Base-by-base conservation (phyloP, 306 rosid genomes). In the Dicorynia guianensis region DNA sequence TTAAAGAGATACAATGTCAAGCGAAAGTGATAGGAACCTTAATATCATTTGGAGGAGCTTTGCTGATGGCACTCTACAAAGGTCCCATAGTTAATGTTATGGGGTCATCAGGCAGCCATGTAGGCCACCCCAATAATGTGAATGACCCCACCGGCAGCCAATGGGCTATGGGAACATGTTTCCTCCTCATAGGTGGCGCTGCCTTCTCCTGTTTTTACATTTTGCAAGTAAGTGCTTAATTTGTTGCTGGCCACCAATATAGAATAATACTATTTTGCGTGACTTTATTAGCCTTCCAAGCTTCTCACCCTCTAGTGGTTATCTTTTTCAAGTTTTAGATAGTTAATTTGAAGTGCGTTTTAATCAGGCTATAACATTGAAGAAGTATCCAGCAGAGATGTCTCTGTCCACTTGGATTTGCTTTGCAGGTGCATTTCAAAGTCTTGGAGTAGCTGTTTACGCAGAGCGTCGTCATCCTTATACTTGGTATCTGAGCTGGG, bases 21-120 rank as follows among this genome's bases (percentile, higher is more conserved):
- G 96, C 93, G 0, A 94, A 94, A 79, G 80, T 94, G 75, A 36
- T 86, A 1, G 98, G 98, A 5, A 94, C 98, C 0, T 65, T 55
- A 57, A 74, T 89, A 67, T 90, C 97, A 0, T 87, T 94, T 3
- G 81, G 85, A 7, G 98, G 97, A 71, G 94, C 97, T 4, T 87
- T 94, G 82, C 8, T 91, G 1, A 88, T 93, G 97, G 90, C 96
- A 33, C 33, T 91, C 1, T 91, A 88, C 85, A 93, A 89, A 80
- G 97, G 98, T 19, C 93, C 97, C 0, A 76, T 76, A 0, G 52
- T 93, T 33, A 71, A 75, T 44, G 15, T 77, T 36, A 44, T 55
- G 20, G 10, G 49, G 11, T 69, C 87, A 72, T 55, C 77, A 6
- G 8, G 53, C 1, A 17, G 11, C 8, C 38, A 74, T 10, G 48